Conservation (phyloP, 176 grass and related monocot species). For the Melocanna baccifera region DNA sequence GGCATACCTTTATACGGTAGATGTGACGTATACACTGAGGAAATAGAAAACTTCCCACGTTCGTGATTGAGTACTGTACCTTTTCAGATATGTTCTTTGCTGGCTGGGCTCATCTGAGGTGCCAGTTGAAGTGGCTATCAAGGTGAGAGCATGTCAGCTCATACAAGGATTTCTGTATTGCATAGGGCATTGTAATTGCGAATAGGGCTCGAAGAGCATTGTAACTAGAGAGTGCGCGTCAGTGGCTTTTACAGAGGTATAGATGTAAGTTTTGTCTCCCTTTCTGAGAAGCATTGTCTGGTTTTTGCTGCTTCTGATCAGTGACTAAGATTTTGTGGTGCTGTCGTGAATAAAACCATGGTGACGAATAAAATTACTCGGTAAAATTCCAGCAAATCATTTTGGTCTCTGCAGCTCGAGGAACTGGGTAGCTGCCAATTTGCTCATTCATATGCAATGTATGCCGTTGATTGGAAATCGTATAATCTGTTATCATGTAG, state of each 20-base stretch:
- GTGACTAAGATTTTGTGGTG: conserved; percentile 4
- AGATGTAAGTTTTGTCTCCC: neutral
- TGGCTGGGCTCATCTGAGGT: conserved; percentile 17
- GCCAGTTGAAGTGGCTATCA: conserved; percentile 16
- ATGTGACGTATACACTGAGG: conserved; percentile 19
- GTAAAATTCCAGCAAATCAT: neutral
- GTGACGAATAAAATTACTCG: neutral
- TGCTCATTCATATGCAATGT: neutral
- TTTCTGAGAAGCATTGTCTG: neutral
- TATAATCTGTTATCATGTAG: neutral
- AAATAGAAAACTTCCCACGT: conserved; percentile 1
- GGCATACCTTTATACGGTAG: neutral
- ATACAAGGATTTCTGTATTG: conserved; percentile 43
- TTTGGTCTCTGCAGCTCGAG: neutral
- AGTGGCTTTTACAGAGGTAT: neutral
- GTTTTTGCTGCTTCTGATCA: neutral
- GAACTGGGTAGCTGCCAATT: neutral
- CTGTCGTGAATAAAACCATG: neutral
- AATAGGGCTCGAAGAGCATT: conserved; percentile 25
- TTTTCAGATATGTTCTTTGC: conserved; percentile 30
- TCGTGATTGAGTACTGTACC: conserved; percentile 2
- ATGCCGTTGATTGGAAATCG: neutral
- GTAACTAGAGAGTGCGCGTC: conserved; percentile 13
- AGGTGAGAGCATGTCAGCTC: conserved; percentile 6
- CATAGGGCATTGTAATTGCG: conserved; percentile 26